These are phyloP conservation scores for Thymus mandschuricus DNA, from an alignment of 257 asterid species.

Conservation along the genomic window DNA sequence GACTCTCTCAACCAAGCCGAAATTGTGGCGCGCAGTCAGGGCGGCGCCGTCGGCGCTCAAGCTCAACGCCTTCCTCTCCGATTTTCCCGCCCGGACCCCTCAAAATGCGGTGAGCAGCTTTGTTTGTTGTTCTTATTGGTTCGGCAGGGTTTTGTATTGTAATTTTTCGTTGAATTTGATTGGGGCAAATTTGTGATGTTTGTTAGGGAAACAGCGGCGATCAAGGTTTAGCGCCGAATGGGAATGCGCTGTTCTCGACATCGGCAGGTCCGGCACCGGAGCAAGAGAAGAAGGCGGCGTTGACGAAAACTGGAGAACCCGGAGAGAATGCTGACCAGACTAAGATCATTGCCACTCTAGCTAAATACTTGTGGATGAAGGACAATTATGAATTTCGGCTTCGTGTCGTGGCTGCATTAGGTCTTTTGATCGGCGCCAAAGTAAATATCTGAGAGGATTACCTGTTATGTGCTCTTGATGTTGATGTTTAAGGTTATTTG, in stretches of 20 bases:
- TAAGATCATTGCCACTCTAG: constrained; percentile 67
- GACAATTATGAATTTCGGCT: constrained; percentile 78
- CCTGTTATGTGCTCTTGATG: constrained; percentile 10
- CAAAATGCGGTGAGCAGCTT: constrained; percentile 49
- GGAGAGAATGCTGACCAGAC: constrained; percentile 55
- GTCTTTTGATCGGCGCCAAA: constrained; percentile 88
- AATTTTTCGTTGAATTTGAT: constrained; percentile 3
- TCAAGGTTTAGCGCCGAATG: constrained; percentile 54
- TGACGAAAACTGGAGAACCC: constrained; percentile 39
- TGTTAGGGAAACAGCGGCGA: constrained; percentile 32
- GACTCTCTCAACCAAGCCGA: constrained; percentile 40
- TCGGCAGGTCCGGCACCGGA: constrained; percentile 50
- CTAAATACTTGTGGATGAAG: constrained; percentile 87
- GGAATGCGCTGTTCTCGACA: constrained; percentile 69
- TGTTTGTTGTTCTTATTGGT: not conserved
- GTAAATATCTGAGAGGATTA: constrained; percentile 30
- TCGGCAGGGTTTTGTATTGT: not conserved
- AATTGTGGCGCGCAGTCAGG: constrained; percentile 53
- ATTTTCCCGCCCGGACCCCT: constrained; percentile 56
- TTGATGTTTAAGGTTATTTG: not conserved
- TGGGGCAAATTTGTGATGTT: not conserved
- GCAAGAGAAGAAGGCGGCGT: constrained; percentile 38
- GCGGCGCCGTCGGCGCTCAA: constrained; percentile 41
- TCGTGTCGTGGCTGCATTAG: constrained; percentile 83
- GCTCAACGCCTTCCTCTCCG: constrained; percentile 72